Percentiles rank a stretch among this genome's conserved stretches.
phyloP scores from a whole-genome alignment of 2,329 filamentous ascomycete genomes.

The Dactylellina cionopaga region DNA sequence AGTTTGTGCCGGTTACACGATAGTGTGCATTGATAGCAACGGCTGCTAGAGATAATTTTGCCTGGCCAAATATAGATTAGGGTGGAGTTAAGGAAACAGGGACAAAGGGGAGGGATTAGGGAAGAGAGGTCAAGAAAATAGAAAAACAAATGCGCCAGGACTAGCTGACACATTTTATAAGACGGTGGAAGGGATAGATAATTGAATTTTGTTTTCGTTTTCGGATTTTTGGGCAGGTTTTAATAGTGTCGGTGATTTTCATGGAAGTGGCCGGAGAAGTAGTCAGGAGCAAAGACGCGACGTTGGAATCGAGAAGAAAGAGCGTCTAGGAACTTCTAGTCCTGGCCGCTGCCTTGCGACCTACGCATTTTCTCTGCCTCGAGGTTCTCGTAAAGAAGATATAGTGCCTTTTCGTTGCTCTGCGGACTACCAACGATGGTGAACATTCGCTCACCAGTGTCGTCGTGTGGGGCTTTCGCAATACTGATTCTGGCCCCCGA shows the following conservation, averaged over 20 bases:
- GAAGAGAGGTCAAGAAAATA: too few relatives aligned
- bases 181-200: too few relatives aligned
- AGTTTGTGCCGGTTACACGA: background rate
- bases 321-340: constrained; percentile 61
- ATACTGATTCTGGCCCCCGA: constrained; percentile 85
- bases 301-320: constrained; percentile 53
- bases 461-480: constrained; percentile 83
- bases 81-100: background rate
- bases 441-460: constrained; percentile 99
- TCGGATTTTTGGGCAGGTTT: too few relatives aligned
- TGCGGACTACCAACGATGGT: constrained; percentile 96
- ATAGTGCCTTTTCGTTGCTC: constrained; percentile 94
- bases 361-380: constrained; percentile 99
- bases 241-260: constrained; percentile 28
- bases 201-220: too few relatives aligned
- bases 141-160: background rate
- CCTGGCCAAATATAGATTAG: constrained; percentile 18
- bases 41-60: constrained; percentile 6
- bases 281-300: constrained; percentile 46
- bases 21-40: constrained; percentile 18
- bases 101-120: background rate
- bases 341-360: constrained; percentile 75
- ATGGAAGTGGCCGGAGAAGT: constrained; percentile 17
- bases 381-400: constrained; percentile 97
- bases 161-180: background rate